Evolutionary conservation across 805 yeast genomes (phyloP).

Genomic region (Ogataea angusta): DNA sequence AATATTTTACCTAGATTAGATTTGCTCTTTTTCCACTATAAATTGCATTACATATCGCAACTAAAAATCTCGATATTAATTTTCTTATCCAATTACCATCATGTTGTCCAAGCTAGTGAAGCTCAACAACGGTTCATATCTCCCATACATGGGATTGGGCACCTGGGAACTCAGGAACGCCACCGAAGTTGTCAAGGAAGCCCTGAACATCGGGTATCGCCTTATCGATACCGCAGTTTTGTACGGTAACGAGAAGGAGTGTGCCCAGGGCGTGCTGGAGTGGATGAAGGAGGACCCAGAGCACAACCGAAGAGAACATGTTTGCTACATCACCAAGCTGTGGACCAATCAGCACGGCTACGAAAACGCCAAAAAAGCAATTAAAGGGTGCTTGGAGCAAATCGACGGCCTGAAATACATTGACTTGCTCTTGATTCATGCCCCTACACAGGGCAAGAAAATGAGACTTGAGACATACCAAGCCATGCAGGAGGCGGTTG

Average conservation of each 20-base stretch:
- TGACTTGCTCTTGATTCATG: slow-evolving; percentile 66
- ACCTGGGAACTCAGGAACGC: slow-evolving; percentile 43
- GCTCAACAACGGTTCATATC: slow-evolving; percentile 51
- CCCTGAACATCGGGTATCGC: slow-evolving; percentile 43
- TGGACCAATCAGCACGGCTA: slow-evolving; percentile 70
- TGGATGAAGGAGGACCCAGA: slow-evolving; percentile 38
- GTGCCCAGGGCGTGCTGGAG: slow-evolving; percentile 44
- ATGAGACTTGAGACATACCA: slow-evolving; percentile 60
- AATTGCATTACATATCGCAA: neutral
- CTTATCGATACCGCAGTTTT: slow-evolving; percentile 47
- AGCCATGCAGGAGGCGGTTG: slow-evolving; percentile 73
- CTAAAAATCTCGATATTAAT: neutral
- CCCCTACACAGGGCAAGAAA: slow-evolving; percentile 49
- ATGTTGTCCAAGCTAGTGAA: slow-evolving; percentile 29
- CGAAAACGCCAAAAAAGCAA: slow-evolving; percentile 52
- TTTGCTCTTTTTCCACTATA: neutral
- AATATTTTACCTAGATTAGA: neutral
- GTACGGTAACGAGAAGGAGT: slow-evolving; percentile 47
- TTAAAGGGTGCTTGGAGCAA: slow-evolving; percentile 48
- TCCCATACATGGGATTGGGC: slow-evolving; percentile 51
- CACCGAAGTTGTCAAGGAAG: slow-evolving; percentile 39
- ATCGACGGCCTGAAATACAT: slow-evolving; percentile 62
- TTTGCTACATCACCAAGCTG: slow-evolving; percentile 66
- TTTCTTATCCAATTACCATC: neutral
- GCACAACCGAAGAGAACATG: slow-evolving; percentile 44